phyloP scores from a whole-genome alignment of 2,329 filamentous ascomycete genomes.

The Ophiocordyceps polyrhachis-furcata region DNA sequence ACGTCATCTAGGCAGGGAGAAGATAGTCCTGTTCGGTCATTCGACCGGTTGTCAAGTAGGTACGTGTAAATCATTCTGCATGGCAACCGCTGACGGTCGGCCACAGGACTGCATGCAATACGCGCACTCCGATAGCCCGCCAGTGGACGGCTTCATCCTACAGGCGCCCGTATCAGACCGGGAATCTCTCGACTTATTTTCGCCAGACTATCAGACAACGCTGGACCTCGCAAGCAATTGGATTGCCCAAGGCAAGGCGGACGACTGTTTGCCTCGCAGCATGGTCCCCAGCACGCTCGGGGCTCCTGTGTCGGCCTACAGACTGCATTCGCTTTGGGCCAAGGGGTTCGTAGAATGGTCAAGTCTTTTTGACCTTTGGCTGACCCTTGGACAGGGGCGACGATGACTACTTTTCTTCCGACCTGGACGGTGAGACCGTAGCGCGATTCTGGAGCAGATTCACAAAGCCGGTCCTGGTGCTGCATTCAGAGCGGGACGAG shows the following conservation, averaged over 20 bases:
- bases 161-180: slow-evolving; percentile 68
- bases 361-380: neutral
- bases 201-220: slow-evolving; percentile 25
- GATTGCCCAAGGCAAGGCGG: slow-evolving; percentile 32
- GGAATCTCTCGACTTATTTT: slow-evolving; percentile 34
- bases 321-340: slow-evolving; percentile 30
- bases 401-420: slow-evolving; percentile 79
- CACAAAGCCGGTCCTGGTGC: slow-evolving; percentile 38
- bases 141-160: slow-evolving; percentile 58
- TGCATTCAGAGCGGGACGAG: slow-evolving; percentile 49
- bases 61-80: neutral
- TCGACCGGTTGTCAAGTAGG: slow-evolving; percentile 38
- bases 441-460: slow-evolving; percentile 46
- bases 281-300: slow-evolving; percentile 21
- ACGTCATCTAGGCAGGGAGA: slow-evolving; percentile 27
- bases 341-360: slow-evolving; percentile 22
- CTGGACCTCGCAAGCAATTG: slow-evolving; percentile 32
- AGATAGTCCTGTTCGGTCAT: slow-evolving; percentile 37
- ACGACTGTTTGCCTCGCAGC: slow-evolving; percentile 34
- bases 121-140: slow-evolving; percentile 23
- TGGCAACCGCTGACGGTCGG: neutral
- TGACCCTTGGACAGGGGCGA: slow-evolving; percentile 32
- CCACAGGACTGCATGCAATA: slow-evolving; percentile 39
- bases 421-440: slow-evolving; percentile 41
- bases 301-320: slow-evolving; percentile 31